Percentiles rank a stretch among this genome's conserved stretches.
Conservation (phyloP, 2,329 filamentous ascomycete genomes). For the Talaromyces sp. region DNA sequence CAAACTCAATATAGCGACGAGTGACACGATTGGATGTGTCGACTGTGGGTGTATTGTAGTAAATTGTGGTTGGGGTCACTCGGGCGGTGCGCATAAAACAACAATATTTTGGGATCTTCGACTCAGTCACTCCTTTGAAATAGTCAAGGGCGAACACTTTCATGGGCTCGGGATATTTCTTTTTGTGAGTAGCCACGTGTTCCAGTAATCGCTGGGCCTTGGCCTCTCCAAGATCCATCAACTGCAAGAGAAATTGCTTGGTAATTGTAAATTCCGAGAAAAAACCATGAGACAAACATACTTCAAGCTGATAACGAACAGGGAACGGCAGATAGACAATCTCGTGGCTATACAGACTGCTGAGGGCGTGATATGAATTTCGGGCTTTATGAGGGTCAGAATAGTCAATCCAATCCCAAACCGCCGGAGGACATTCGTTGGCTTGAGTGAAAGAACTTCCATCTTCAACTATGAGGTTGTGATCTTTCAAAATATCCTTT, state of each 20-base stretch:
- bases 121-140: slow-evolving; percentile 50
- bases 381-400: slow-evolving; percentile 22
- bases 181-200: slow-evolving; percentile 67
- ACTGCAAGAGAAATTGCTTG: slow-evolving; percentile 65
- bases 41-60: slow-evolving; percentile 73
- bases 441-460: slow-evolving; percentile 46
- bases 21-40: slow-evolving; percentile 89
- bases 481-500: slow-evolving; percentile 64
- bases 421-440: slow-evolving; percentile 19
- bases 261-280: slow-evolving; percentile 76
- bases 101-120: slow-evolving; percentile 70
- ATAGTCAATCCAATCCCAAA: slow-evolving; percentile 48
- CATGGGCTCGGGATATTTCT: slow-evolving; percentile 69
- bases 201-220: slow-evolving; percentile 72
- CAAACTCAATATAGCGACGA: slow-evolving; percentile 66
- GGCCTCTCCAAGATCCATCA: slow-evolving; percentile 55
- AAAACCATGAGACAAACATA: slow-evolving; percentile 79
- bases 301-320: slow-evolving; percentile 88
- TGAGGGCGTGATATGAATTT: slow-evolving; percentile 24
- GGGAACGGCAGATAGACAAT: slow-evolving; percentile 63
- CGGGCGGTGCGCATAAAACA: slow-evolving; percentile 73
- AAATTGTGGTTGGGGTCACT: slow-evolving; percentile 82
- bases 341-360: slow-evolving; percentile 37
- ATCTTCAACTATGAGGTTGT: slow-evolving; percentile 65
- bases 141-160: slow-evolving; percentile 63